A percentile compares a stretch with the other conserved stretches of the same genome.
These are phyloP conservation scores for Cryptococcus jaspeensis DNA, from an alignment of 1,284 basidiomycete genomes.

Conservation along the genomic window DNA sequence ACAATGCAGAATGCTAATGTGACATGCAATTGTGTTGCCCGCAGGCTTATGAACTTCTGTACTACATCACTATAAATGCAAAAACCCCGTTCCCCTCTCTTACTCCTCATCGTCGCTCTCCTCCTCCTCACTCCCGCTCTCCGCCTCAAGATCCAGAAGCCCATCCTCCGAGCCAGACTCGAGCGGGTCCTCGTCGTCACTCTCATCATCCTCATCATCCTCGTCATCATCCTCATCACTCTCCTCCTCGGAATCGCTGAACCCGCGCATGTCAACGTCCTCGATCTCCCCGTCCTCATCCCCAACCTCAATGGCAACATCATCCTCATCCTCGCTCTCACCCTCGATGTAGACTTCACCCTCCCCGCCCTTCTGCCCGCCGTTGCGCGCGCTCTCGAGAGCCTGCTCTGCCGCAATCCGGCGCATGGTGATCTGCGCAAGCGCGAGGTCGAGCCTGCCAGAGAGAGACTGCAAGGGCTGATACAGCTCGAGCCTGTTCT, in stretches of 20 bases:
- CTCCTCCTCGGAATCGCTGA: constrained; percentile 51
- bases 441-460: constrained; percentile 87
- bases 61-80: neutral
- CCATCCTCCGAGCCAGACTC: constrained; percentile 60
- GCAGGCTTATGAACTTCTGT: neutral
- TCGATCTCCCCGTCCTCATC: constrained; percentile 63
- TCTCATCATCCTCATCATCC: constrained; percentile 56
- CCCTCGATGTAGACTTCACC: constrained; percentile 52
- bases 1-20: constrained; percentile 2
- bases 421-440: constrained; percentile 86
- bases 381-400: constrained; percentile 35
- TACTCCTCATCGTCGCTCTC: constrained; percentile 60
- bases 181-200: constrained; percentile 55
- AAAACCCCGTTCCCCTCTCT: neutral
- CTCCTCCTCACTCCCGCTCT: constrained; percentile 60
- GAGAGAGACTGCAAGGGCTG: constrained; percentile 81
- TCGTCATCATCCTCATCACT: constrained; percentile 46
- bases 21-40: constrained; percentile 3
- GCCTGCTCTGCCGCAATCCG: constrained; percentile 41
- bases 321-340: constrained; percentile 54
- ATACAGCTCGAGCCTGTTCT: constrained; percentile 75
- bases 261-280: constrained; percentile 61
- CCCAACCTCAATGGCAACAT: constrained; percentile 66
- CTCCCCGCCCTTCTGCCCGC: constrained; percentile 35
- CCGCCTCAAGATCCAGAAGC: constrained; percentile 61